Conservation (phyloP, 768 basidiomycete genomes). For the Naematelia encephala region DNA sequence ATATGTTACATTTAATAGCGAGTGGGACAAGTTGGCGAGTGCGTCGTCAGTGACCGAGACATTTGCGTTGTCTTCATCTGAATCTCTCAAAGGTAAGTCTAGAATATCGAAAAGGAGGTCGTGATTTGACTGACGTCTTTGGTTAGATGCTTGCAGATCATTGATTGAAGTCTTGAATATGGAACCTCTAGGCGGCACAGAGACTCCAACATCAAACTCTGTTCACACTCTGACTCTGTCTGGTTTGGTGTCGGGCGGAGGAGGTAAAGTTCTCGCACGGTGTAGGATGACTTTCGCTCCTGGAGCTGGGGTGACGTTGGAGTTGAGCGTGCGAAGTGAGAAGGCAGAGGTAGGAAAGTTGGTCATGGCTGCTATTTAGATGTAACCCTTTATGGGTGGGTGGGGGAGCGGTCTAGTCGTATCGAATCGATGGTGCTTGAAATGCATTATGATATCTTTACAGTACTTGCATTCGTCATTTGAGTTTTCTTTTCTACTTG, state of each 20-base stretch:
- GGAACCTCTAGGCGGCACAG: conserved; percentile 91
- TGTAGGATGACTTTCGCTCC: conserved; percentile 92
- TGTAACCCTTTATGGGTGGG: background rate
- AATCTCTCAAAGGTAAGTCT: conserved; percentile 81
- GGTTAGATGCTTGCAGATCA: conserved; percentile 85
- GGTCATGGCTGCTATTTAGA: conserved; percentile 77
- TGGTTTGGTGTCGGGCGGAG: conserved; percentile 83
- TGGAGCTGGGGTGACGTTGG: conserved; percentile 87
- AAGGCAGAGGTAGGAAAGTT: conserved; percentile 79
- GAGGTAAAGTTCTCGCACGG: conserved; percentile 90
- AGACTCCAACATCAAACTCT: conserved; percentile 71
- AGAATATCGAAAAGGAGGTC: background rate
- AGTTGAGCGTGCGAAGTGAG: conserved; percentile 87
- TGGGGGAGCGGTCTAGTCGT: background rate
- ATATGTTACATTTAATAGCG: conserved; percentile 83
- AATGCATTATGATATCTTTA: too few species aligned
- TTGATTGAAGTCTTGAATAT: conserved; percentile 94
- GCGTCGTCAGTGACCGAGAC: conserved; percentile 83
- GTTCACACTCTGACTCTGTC: conserved; percentile 93
- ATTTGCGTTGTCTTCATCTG: conserved; percentile 85
- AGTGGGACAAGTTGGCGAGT: conserved; percentile 87
- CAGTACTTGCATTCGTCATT: too few species aligned
- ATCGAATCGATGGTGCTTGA: background rate
- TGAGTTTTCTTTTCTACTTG: too few species aligned
- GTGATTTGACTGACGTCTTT: conserved; percentile 9